Evolutionary conservation across 441 rosid genomes (phyloP), one percentile per base, ranked within the genome.

Genomic region (Pelargonium cotyledonis): DNA sequence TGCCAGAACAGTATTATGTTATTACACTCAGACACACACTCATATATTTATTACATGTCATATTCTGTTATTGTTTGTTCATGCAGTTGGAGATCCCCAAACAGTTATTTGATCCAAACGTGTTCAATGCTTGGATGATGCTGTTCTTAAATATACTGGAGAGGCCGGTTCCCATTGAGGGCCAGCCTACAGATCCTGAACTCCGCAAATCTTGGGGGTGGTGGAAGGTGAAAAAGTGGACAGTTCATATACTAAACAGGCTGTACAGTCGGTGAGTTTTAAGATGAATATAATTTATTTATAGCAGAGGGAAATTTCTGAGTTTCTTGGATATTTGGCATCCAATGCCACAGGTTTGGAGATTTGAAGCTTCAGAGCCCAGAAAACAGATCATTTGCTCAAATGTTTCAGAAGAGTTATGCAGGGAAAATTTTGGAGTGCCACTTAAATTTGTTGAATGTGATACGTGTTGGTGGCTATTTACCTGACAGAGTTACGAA

Each of bases 201-300:
- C 83, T 84, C 46, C 84, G 97, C 79, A 95, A 92, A 80, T 86
- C 96, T 63, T 95, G 99, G 99, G 97, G 98, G 6, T 95, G 99
- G 99, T 95, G 99, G 99, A 95, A 95, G 81, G 89, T 87, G 83
- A 95, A 95, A 84, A 95, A 95, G 76, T 92, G 99, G 99, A 89
- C 95, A 0, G 92, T 90, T 77, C 98, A 95, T 77, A 92, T 95
- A 72, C 79, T 92, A 74, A 95, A 95, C 78, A 85, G 99, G 87
- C 89, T 95, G 18, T 95, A 86, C 78, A 90, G 95, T 46, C 77
- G 99, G 99, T 90, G 74, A 70, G 82, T 66, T 70, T 68, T 67
- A 19, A 15, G 21, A 53, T 53, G 21, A 0, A 8, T 19, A 19
- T 58, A 19, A 8, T 19, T 58, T 58, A 19, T 58, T 58, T 18